Base-by-base conservation (phyloP, 345 rosid genomes). In the Eucalyptus leucophloia region DNA sequence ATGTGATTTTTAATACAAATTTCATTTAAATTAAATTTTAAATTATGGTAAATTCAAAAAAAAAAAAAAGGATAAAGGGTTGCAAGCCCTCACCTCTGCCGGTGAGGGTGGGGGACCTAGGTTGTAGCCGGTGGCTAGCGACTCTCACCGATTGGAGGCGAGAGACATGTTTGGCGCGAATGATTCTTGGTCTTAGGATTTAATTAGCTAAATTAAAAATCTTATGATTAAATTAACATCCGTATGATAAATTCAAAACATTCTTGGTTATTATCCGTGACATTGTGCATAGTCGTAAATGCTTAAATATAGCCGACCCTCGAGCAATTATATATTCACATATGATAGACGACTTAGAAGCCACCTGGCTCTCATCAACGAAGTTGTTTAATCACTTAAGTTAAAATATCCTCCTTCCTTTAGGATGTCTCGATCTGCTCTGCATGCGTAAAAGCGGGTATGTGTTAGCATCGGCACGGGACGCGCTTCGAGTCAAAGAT, bases 121-220 rank as follows among this genome's bases (percentile, higher is more conserved):
- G 62, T 14, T 12, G 3, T 13, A 56, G 13, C 62, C 1, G 1
- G 13, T 56, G 62, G 62, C 30, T 56, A 24, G 13, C 7, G 0
- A 56, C 13, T 56, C 30, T 56, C 30, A 4, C 7, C 21, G 0
- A 56, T 56, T 4, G 30, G 13, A 56, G 62, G 62, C 1, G 2
- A 24, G 6, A 9, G 62, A 24, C 1, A 1, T 1, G 13, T 9
- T 5, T 24, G 5, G 13, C 6, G 0, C 24, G 13, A 56, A 56
- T 0, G 1, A 10, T 56, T 56, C 62, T 56, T 16, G 7, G 4
- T 72, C 34, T 72, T 72, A 72, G 7, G 3, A 72, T 19, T 37
- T 10, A 34, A 34, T 34, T 72, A 19, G 4, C 14, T 9, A 72
- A 34, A 72, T 69, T 34, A 5, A 69, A 69, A 69, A 69, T 6